phyloP scores from a whole-genome alignment of 495 filamentous ascomycete species.

The Talaromyces nanjingensis region DNA sequence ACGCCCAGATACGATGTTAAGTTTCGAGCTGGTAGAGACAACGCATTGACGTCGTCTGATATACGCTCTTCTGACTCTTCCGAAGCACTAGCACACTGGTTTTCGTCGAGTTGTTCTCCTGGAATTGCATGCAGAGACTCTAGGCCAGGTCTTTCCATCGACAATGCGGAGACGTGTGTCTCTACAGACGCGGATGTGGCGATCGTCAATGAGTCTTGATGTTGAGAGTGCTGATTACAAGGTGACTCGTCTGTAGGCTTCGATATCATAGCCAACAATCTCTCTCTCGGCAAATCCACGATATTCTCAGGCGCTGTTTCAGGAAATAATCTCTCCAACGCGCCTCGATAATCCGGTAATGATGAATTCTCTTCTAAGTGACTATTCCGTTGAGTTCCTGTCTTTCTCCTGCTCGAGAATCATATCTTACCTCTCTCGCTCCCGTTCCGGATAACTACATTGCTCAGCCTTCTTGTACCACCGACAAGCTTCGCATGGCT shows the following conservation, averaged over 20 bases:
- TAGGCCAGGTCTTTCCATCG: slow-evolving; percentile 24
- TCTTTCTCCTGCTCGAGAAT: background rate
- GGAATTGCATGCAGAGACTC: slow-evolving; percentile 38
- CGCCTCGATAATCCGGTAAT: slow-evolving; percentile 29
- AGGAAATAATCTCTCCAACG: slow-evolving; percentile 34
- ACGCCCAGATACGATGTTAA: slow-evolving; percentile 73
- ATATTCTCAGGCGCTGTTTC: slow-evolving; percentile 30
- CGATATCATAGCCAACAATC: slow-evolving; percentile 37
- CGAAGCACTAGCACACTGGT: slow-evolving; percentile 15
- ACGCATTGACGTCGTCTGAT: slow-evolving; percentile 74
- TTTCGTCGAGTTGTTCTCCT: slow-evolving; percentile 13
- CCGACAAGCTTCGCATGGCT: slow-evolving; percentile 39
- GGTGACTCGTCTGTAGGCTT: slow-evolving; percentile 3
- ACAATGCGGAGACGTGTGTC: slow-evolving; percentile 32
- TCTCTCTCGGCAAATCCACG: slow-evolving; percentile 38
- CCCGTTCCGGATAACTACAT: slow-evolving; percentile 36
- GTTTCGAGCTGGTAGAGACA: slow-evolving; percentile 64
- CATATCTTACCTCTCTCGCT: background rate
- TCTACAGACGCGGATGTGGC: slow-evolving; percentile 31
- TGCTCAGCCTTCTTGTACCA: slow-evolving; percentile 41
- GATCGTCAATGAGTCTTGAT: slow-evolving; percentile 10
- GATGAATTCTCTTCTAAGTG: slow-evolving; percentile 38
- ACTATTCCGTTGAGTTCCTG: slow-evolving; percentile 14
- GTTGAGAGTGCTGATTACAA: slow-evolving; percentile 16
- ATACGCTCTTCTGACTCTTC: slow-evolving; percentile 53